Evolutionary conservation across 345 rosid species (phyloP).

Genomic region (Sapria himalayana): DNA sequence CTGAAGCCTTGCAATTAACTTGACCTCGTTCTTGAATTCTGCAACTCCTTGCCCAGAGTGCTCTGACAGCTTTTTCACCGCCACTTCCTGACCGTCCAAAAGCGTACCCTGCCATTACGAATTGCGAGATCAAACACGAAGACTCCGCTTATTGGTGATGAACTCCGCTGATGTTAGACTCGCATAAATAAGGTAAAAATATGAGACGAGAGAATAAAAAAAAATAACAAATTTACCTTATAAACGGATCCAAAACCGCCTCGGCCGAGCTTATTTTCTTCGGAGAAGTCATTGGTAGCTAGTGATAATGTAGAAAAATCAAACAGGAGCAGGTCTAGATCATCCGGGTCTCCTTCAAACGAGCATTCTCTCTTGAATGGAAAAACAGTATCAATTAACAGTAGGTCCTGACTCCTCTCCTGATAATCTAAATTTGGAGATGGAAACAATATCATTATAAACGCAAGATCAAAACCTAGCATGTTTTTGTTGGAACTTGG

Average conservation of each 20-base stretch:
- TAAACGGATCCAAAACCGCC: slow-evolving; percentile 72
- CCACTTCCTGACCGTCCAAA: slow-evolving; percentile 41
- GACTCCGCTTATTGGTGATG: too few relatives aligned
- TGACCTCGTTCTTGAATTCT: slow-evolving; percentile 79
- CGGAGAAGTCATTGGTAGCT: slow-evolving; percentile 29
- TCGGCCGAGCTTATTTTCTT: slow-evolving; percentile 33
- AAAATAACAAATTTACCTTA: slow-evolving; percentile 26
- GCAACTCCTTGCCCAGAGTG: slow-evolving; percentile 51
- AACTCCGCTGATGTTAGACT: too few relatives aligned
- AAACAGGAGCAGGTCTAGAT: slow-evolving; percentile 30
- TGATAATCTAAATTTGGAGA: slow-evolving; percentile 14
- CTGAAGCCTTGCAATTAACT: slow-evolving; percentile 57
- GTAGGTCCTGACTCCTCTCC: slow-evolving; percentile 47
- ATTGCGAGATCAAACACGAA: too few relatives aligned
- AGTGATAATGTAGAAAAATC: slow-evolving; percentile 22
- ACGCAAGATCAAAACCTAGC: too few relatives aligned
- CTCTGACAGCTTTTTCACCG: slow-evolving; percentile 60
- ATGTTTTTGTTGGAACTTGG: too few relatives aligned
- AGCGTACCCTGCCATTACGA: slow-evolving; percentile 27
- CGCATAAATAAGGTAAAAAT: too few relatives aligned
- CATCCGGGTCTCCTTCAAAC: slow-evolving; percentile 21
- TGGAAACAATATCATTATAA: background rate
- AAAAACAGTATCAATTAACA: slow-evolving; percentile 34
- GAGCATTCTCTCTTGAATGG: slow-evolving; percentile 35
- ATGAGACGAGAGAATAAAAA: background rate